These are phyloP conservation scores for Heliosperma pusillum DNA, from an alignment of 148 eudicot species.

Conservation along the genomic window DNA sequence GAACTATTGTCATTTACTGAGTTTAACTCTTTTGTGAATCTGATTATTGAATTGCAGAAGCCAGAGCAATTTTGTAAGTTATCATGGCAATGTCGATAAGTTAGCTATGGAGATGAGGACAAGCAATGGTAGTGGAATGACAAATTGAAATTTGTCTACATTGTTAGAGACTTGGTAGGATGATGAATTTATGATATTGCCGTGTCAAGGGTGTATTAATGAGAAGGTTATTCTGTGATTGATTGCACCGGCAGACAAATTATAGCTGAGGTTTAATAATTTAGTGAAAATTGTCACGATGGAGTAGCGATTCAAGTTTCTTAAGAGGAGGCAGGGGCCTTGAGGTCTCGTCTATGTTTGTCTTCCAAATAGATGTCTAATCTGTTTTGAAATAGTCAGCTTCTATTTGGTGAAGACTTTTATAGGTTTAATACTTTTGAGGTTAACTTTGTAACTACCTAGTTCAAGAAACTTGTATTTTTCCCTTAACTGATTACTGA, in stretches of 20 bases:
- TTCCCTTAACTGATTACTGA: not conserved
- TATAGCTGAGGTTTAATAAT: conserved; percentile 20
- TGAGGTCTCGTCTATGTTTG: conserved; percentile 4
- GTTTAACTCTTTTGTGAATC: not conserved
- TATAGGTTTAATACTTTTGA: not conserved
- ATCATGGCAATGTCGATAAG: conserved; percentile 5
- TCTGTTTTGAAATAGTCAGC: not conserved
- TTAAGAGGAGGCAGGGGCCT: conserved; percentile 4
- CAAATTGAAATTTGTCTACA: conserved; percentile 1
- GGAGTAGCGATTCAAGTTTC: conserved; percentile 12
- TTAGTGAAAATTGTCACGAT: not conserved
- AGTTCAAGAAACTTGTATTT: not conserved
- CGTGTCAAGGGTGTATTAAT: not conserved
- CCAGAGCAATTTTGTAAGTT: not conserved
- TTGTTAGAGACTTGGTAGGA: not conserved
- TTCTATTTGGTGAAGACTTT: not conserved
- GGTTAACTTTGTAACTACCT: not conserved
- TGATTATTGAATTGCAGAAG: conserved; percentile 10
- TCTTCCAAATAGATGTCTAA: not conserved
- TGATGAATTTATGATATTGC: not conserved
- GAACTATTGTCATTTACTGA: not conserved
- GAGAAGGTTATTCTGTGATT: not conserved
- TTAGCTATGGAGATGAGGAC: conserved; percentile 1
- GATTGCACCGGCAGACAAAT: not conserved
- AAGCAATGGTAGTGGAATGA: not conserved